A percentile compares a stretch with the other conserved stretches of the same genome.
phyloP scores from a whole-genome alignment of 176 grass and related monocot genomes.

The Oryza coarctata region DNA sequence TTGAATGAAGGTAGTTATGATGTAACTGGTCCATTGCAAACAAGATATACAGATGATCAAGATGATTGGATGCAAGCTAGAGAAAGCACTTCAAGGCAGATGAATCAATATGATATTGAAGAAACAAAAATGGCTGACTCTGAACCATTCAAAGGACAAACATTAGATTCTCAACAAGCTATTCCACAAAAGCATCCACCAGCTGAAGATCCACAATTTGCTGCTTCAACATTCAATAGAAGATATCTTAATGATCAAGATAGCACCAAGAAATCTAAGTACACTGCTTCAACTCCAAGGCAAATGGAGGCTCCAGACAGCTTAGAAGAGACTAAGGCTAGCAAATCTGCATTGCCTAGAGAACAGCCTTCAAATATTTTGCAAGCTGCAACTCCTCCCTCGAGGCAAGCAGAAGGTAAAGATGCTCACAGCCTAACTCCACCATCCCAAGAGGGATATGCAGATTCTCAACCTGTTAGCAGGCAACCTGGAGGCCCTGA shows the following conservation, averaged over 20 bases:
- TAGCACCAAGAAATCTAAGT: slow-evolving; percentile 6
- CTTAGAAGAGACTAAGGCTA: slow-evolving; percentile 15
- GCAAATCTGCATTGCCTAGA: neutral
- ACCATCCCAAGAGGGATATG: slow-evolving; percentile 28
- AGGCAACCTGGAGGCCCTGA: neutral
- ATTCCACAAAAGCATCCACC: slow-evolving; percentile 9
- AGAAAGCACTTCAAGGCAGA: slow-evolving; percentile 15
- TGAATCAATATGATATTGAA: slow-evolving; percentile 11
- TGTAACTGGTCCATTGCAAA: slow-evolving; percentile 18
- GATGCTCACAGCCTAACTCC: neutral
- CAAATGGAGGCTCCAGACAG: slow-evolving; percentile 10
- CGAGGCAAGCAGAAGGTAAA: slow-evolving; percentile 20
- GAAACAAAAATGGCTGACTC: slow-evolving; percentile 13
- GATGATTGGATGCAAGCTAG: slow-evolving; percentile 17
- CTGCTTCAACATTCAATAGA: slow-evolving; percentile 1
- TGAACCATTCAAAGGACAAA: slow-evolving; percentile 3
- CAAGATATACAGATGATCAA: slow-evolving; percentile 23
- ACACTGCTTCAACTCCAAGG: slow-evolving; percentile 20
- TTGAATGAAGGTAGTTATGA: slow-evolving; percentile 6
- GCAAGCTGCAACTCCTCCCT: neutral
- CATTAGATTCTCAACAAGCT: slow-evolving; percentile 1
- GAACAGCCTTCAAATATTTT: slow-evolving; percentile 17
- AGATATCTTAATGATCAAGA: slow-evolving; percentile 25
- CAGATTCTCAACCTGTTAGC: neutral
- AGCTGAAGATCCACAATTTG: slow-evolving; percentile 16